These are phyloP conservation scores for Fusarium sp. DNA, from an alignment of 2,329 filamentous ascomycete species.

Conservation along the genomic window DNA sequence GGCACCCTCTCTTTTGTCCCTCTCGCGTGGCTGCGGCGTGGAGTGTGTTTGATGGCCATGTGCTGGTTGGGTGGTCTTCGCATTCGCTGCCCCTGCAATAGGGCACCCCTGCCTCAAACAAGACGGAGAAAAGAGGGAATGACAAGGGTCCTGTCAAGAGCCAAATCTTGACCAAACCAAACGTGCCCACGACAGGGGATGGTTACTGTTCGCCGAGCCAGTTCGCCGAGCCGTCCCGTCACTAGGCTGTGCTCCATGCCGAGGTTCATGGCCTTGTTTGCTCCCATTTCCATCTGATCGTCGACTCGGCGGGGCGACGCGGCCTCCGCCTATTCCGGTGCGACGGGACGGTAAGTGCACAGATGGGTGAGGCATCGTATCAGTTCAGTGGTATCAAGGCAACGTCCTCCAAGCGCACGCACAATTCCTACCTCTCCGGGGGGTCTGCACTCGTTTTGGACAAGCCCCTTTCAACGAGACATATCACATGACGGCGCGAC, in stretches of 20 bases:
- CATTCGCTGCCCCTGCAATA: neutral
- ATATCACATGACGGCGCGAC: neutral
- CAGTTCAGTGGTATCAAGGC: neutral
- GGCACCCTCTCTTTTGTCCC: constrained; percentile 1
- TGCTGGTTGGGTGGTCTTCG: constrained; percentile 20
- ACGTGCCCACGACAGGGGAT: constrained; percentile 22
- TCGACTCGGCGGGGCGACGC: neutral
- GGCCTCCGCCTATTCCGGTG: neutral
- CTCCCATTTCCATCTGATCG: constrained; percentile 5
- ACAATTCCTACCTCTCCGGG: neutral
- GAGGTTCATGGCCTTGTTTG: constrained; percentile 14
- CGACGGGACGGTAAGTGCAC: neutral
- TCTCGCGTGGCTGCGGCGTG: constrained; percentile 16
- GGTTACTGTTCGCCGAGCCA: constrained; percentile 21
- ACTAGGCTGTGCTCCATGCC: constrained; percentile 13
- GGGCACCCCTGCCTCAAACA: constrained; percentile 1
- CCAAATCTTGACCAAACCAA: constrained; percentile 16
- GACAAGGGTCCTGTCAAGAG: neutral
- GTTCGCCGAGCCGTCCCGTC: constrained; percentile 24
- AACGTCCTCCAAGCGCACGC: neutral
- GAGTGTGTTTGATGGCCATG: constrained; percentile 22
- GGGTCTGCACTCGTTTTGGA: neutral
- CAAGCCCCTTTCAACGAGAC: neutral
- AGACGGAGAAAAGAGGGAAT: constrained; percentile 20
- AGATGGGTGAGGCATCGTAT: neutral